Evolutionary conservation across 2,329 filamentous ascomycete genomes (phyloP).

Genomic region (Ceratocystis destructans): DNA sequence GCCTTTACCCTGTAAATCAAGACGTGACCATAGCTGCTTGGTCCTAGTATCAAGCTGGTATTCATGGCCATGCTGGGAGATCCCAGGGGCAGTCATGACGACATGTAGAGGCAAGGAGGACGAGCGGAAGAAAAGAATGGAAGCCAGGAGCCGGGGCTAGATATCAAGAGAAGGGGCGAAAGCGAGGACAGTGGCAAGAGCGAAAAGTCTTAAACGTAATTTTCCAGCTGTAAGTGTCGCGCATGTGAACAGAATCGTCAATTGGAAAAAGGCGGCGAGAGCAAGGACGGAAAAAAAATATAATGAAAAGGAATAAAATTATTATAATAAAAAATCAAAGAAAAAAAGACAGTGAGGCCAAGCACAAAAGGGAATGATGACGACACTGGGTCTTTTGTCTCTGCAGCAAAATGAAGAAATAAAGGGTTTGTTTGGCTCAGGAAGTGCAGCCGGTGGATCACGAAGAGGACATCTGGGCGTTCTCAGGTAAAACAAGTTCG

Average conservation of each 20-base stretch:
- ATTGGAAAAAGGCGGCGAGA: background rate
- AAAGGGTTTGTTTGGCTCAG: constrained; percentile 3
- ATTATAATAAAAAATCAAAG: background rate
- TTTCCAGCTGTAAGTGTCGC: background rate
- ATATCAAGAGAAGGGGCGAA: background rate
- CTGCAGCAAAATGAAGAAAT: background rate
- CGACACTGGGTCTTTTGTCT: background rate
- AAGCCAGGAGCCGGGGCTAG: background rate
- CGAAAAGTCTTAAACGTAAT: background rate
- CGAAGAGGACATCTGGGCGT: constrained; percentile 1
- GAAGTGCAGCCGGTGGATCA: background rate
- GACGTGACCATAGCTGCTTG: constrained; percentile 66
- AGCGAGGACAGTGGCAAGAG: background rate
- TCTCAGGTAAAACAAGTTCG: background rate
- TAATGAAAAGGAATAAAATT: background rate
- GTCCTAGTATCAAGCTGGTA: constrained; percentile 63
- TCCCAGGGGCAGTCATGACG: constrained; percentile 14
- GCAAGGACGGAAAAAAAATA: background rate
- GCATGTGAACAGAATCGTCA: constrained; percentile 1
- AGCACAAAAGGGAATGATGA: background rate
- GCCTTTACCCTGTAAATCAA: constrained; percentile 64
- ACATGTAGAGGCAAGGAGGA: background rate
- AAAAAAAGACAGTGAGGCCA: background rate
- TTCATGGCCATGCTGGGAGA: constrained; percentile 13
- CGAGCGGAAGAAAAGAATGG: background rate